Evolutionary conservation across 495 filamentous ascomycete species (phyloP).

Genomic region (Oidiodendron maius): DNA sequence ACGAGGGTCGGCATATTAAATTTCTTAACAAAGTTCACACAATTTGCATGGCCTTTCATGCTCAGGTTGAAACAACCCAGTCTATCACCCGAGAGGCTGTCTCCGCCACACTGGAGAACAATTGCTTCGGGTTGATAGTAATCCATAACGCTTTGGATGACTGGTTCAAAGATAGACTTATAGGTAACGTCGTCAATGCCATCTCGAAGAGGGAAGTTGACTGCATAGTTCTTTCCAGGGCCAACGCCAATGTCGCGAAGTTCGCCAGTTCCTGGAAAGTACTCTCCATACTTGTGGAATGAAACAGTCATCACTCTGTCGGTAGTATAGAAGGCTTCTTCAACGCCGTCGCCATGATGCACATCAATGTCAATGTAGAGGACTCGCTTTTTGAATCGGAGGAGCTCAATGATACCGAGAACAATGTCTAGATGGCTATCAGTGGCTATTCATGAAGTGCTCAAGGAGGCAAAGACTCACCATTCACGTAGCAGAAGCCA

Average conservation of each 20-base stretch:
- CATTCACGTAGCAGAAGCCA: slow-evolving; percentile 98
- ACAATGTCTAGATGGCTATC: slow-evolving; percentile 68
- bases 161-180: slow-evolving; percentile 92
- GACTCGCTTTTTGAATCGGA: slow-evolving; percentile 88
- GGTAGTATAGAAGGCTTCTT: slow-evolving; percentile 96
- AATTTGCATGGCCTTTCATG: slow-evolving; percentile 97
- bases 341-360: slow-evolving; percentile 95
- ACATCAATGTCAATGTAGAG: slow-evolving; percentile 99
- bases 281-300: slow-evolving; percentile 99
- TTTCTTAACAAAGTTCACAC: slow-evolving; percentile 88
- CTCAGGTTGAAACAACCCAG: slow-evolving; percentile 97
- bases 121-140: slow-evolving; percentile 93
- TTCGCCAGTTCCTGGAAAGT: slow-evolving; percentile 96
- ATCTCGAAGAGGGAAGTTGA: slow-evolving; percentile 95
- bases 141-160: slow-evolving; percentile 90
- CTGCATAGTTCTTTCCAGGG: slow-evolving; percentile 84
- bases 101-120: slow-evolving; percentile 94
- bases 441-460: slow-evolving; percentile 1
- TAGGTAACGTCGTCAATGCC: slow-evolving; percentile 92
- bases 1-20: slow-evolving; percentile 90
- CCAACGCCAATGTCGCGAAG: slow-evolving; percentile 94
- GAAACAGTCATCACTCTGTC: slow-evolving; percentile 98
- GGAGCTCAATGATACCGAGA: slow-evolving; percentile 89
- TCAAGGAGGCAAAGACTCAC: slow-evolving; percentile 41
- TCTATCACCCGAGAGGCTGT: slow-evolving; percentile 90